Evolutionary conservation across 2,329 filamentous ascomycete species (phyloP), one percentile per base, ranked within the genome.

Genomic region (Calonectria pseudoturangicola): DNA sequence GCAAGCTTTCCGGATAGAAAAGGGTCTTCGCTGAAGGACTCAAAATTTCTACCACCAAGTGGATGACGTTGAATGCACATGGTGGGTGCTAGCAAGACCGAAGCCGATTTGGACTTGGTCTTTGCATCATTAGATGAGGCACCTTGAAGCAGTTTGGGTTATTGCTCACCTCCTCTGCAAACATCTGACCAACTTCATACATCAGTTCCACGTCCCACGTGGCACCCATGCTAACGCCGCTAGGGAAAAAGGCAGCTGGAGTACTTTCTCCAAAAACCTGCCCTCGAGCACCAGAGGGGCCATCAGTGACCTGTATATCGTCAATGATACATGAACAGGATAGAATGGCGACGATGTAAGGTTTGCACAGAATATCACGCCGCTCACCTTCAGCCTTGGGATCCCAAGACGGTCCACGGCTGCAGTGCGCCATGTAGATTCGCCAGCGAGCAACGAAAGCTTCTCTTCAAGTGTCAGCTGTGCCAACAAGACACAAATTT

Each of bases 401-500:
- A 58, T 58, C 16, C 54, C 33, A 58, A 58, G 54, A 27, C 54
- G 54, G 2, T 25, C 15, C 1, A 58, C 33, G 1, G 54, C n/a
- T 58, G 54, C 54, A 4, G 54, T 58, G 15, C 54, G 33, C 54
- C 54, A 58, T 41, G 54, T 58, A 16, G 54, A 58, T 58, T 58
- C 54, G 8, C 54, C 54, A 41, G 54, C 54, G 7, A 58, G 54
- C 3, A 58, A 18, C 2, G 30, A 16, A 10, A 58, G 2, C 21
- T 58, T 58, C 4, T 58, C 54, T 8, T 58, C 54, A 7, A 58
- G 33, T 8, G 54, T 58, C 13, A 58, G 21, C 6, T 27, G n/a
- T 41, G n/a, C 54, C 15, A 58, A 18, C 5, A 58, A 25, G n/a
- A 33, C 13, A 4, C 25, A 4, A 13, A 58, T 58, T 10, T 13